Base-by-base conservation (phyloP, 2,329 filamentous ascomycete genomes). In the Phoma sp. region DNA sequence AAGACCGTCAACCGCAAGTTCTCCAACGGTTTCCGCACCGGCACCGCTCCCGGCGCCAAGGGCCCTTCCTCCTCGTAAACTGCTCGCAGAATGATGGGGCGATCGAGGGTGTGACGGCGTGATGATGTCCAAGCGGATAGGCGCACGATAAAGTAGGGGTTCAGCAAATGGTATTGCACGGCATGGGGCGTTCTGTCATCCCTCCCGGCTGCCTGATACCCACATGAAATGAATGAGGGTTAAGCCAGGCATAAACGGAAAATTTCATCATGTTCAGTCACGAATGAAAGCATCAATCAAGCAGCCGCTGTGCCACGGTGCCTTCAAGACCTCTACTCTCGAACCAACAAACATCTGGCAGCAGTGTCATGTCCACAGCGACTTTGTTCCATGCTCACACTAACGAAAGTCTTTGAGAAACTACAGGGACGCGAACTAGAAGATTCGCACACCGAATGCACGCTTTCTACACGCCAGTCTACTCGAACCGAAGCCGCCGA, bases 11-110 rank as follows among this genome's bases (percentile, higher is more conserved):
- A 92, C 78, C 89, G 95, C 81, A 88, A 88, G 83, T 96, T 96
- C 88, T 92, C 89, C 86, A 99, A 99, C 84, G 93, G 92, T 74
- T 99, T 99, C 91, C 94, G 91, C 85, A 87, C 83, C 71, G 95
- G 95, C 78, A 81, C 85, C 73, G 92, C 92, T 78, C 93, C 96
- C 85, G 89, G 88, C 76, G 84, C 92, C 72, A 88, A 88, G 71
- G 91, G 90, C 75, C 83, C 85, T 72, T 59, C 64, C 53, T 64
- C 61, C 43, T 63, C 71, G 64, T 73, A 69, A 61, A 67, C 55
- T 58, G 52, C 41, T 55, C 48, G 50, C 33, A 61, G 38, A 41
- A 50, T 41, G 51, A 62, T 36, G 52, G 52, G 55, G 55, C 46
- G 58, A 60, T 58, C 25, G 55, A 55, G 51, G 53, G 43, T 57